These are phyloP conservation scores for Erigeron philadelphicus DNA, from an alignment of 140 eudicot species.

Conservation along the genomic window DNA sequence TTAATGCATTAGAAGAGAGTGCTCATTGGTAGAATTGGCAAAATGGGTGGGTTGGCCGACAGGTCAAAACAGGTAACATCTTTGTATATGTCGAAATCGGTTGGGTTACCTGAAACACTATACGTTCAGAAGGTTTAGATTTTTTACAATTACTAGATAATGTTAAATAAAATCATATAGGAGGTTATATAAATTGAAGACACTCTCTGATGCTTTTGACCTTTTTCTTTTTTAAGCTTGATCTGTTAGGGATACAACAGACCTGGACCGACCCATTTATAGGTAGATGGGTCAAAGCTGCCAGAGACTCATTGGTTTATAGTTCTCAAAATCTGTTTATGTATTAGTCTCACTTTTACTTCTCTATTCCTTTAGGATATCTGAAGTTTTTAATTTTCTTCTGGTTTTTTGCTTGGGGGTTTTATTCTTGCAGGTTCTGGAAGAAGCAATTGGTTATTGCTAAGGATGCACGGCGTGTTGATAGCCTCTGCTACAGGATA, in stretches of 20 bases:
- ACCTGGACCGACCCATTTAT: background rate
- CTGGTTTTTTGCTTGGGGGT: constrained; percentile 5
- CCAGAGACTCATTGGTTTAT: background rate
- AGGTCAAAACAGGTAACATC: background rate
- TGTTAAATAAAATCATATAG: no score
- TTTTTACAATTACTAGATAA: background rate
- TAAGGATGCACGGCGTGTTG: constrained; percentile 83
- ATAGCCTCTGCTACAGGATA: constrained; percentile 66
- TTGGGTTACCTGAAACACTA: background rate
- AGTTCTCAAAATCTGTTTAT: background rate
- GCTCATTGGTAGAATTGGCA: background rate
- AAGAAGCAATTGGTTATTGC: constrained; percentile 70
- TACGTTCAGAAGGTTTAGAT: background rate
- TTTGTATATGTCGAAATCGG: background rate
- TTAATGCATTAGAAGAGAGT: background rate
- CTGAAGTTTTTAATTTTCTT: background rate
- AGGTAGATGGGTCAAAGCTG: background rate
- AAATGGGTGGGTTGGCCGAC: constrained; percentile 1
- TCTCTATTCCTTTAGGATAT: no score
- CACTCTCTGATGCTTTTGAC: no score
- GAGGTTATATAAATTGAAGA: no score
- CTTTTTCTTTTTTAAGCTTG: no score
- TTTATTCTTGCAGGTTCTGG: constrained; percentile 48
- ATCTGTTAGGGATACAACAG: background rate
- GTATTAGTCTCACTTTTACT: no score